Evolutionary conservation across 495 filamentous ascomycete species (phyloP).

Genomic region (Penicillium dipodomyicola): DNA sequence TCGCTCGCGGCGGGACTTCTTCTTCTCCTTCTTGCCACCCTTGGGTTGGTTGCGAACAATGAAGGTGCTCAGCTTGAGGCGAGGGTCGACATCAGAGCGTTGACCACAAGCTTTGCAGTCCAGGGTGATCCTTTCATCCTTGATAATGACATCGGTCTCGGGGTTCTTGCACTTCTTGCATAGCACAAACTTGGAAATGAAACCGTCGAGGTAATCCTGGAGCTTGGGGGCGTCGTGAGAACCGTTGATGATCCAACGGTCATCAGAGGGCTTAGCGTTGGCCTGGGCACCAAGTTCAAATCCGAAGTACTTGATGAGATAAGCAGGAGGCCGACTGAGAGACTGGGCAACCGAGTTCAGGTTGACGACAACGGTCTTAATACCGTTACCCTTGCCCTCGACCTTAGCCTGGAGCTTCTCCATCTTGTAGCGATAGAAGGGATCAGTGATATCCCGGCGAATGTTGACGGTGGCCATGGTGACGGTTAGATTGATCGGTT

Average conservation of each 20-base stretch:
- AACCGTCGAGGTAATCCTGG: conserved; percentile 96
- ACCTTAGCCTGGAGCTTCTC: conserved; percentile 97
- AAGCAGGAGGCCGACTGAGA: conserved; percentile 85
- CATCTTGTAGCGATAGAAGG: conserved; percentile 99
- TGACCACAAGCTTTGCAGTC: conserved; percentile 99
- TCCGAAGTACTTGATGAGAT: conserved; percentile 99
- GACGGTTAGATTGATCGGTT: conserved; percentile 41
- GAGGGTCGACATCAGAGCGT: conserved; percentile 82
- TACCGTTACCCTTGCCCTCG: conserved; percentile 97
- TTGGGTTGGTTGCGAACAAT: conserved; percentile 94
- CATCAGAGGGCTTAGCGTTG: conserved; percentile 93
- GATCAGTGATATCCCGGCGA: conserved; percentile 95
- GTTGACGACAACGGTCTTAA: conserved; percentile 96
- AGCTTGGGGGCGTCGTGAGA: conserved; percentile 94
- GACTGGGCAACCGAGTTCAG: conserved; percentile 91
- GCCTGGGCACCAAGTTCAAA: conserved; percentile 98
- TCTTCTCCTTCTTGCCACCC: conserved; percentile 93
- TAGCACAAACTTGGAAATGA: conserved; percentile 96
- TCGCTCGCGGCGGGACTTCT: conserved; percentile 74
- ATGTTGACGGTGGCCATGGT: conserved; percentile 93
- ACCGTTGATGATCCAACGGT: conserved; percentile 99
- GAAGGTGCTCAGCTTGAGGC: conserved; percentile 94
- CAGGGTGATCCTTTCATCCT: conserved; percentile 82
- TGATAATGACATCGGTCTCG: conserved; percentile 92
- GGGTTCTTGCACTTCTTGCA: conserved; percentile 99